phyloP scores from a whole-genome alignment of 106 monocot genomes.

The Allium sativum region DNA sequence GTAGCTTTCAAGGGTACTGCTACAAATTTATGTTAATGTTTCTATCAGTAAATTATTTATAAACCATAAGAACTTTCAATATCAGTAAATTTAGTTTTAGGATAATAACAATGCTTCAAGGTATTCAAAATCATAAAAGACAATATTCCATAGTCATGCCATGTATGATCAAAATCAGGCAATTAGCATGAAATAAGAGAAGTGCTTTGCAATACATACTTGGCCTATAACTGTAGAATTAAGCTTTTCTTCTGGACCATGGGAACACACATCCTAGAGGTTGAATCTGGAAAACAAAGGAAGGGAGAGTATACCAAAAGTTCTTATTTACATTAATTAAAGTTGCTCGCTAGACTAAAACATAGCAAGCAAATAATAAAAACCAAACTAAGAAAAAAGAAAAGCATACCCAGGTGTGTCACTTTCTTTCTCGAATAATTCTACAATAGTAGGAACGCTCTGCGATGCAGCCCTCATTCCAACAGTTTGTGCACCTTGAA shows the following conservation, averaged over 20 bases:
- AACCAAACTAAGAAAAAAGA: neutral
- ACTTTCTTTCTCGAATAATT: conserved; percentile 75
- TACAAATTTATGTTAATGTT: too few species aligned
- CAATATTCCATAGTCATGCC: too few species aligned
- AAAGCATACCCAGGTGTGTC: conserved; percentile 68
- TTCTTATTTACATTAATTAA: neutral
- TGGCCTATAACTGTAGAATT: conserved; percentile 94
- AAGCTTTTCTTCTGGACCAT: conserved; percentile 95
- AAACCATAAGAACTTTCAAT: too few species aligned
- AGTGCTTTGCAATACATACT: conserved; percentile 20
- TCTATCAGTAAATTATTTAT: too few species aligned
- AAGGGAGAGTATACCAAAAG: neutral
- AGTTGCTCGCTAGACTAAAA: too few species aligned
- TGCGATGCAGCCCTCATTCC: conserved; percentile 86
- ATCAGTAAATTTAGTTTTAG: too few species aligned
- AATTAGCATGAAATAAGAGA: neutral
- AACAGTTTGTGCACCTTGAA: conserved; percentile 80
- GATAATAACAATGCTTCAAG: too few species aligned
- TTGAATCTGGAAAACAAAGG: conserved; percentile 38
- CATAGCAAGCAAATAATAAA: too few species aligned
- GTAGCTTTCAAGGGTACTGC: too few species aligned
- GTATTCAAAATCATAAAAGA: too few species aligned
- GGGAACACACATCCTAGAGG: conserved; percentile 75
- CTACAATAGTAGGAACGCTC: conserved; percentile 56
- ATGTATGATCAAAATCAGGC: neutral